These are phyloP conservation scores for Podila epicladia DNA, from an alignment of 192 early-diverging fungal genomes.

Conservation along the genomic window DNA sequence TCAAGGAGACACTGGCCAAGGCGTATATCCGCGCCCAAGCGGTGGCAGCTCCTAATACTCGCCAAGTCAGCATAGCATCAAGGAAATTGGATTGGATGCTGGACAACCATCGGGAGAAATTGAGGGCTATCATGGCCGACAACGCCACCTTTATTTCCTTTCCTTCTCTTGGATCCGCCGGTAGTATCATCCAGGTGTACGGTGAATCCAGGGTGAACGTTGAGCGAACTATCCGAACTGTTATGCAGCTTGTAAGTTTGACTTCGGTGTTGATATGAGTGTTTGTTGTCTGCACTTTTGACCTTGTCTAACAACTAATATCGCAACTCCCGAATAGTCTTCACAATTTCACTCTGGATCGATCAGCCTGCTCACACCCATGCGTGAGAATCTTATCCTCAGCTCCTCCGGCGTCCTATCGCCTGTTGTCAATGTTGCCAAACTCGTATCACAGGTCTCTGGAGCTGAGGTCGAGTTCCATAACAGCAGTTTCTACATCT, in stretches of 20 bases:
- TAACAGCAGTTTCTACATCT: slow-evolving; percentile 68
- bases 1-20: slow-evolving; percentile 47
- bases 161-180: slow-evolving; percentile 65
- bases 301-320: too few species aligned
- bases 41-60: slow-evolving; percentile 17
- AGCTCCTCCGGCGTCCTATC: slow-evolving; percentile 16
- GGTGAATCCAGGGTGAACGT: slow-evolving; percentile 73
- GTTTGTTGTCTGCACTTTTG: too few species aligned
- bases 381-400: slow-evolving; percentile 27
- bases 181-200: slow-evolving; percentile 61
- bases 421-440: slow-evolving; percentile 41
- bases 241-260: slow-evolving; percentile 71
- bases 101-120: slow-evolving; percentile 57
- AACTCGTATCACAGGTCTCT: slow-evolving; percentile 54
- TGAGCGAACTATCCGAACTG: slow-evolving; percentile 70
- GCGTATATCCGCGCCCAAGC: slow-evolving; percentile 53
- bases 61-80: slow-evolving; percentile 59
- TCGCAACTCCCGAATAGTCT: slow-evolving; percentile 9
- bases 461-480: slow-evolving; percentile 68
- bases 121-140: slow-evolving; percentile 75
- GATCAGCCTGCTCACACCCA: slow-evolving; percentile 29
- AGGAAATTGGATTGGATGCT: slow-evolving; percentile 83
- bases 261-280: too few species aligned
- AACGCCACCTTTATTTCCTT: slow-evolving; percentile 73
- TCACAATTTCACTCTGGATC: slow-evolving; percentile 50